phyloP scores from a whole-genome alignment of 345 rosid genomes.

The Cardamine resedifolia region DNA sequence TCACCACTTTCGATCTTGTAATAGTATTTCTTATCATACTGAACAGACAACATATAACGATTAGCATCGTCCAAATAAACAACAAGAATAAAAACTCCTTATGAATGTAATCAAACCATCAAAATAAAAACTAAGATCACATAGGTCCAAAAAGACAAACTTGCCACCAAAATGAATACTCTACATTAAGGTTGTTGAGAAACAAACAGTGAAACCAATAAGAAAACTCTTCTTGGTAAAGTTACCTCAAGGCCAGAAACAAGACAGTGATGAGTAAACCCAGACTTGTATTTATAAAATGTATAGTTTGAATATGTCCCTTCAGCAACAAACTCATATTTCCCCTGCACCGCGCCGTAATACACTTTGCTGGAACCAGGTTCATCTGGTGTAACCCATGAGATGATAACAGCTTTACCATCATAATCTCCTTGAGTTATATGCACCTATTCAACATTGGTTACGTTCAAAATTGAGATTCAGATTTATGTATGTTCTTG shows the following conservation, averaged over 20 bases:
- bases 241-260: slow-evolving; percentile 75
- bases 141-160: neutral
- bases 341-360: slow-evolving; percentile 54
- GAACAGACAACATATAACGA: slow-evolving; percentile 2
- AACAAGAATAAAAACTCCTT: neutral
- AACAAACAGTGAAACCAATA: neutral
- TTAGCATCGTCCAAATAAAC: neutral
- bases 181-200: too few relatives aligned
- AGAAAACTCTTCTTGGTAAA: neutral
- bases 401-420: slow-evolving; percentile 81
- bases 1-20: slow-evolving; percentile 77
- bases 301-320: slow-evolving; percentile 68
- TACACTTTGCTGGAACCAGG: slow-evolving; percentile 60
- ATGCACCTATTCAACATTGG: slow-evolving; percentile 38
- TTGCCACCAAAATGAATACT: neutral
- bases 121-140: neutral
- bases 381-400: slow-evolving; percentile 83
- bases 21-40: slow-evolving; percentile 85
- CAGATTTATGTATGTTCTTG: neutral
- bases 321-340: slow-evolving; percentile 54
- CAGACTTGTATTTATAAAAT: slow-evolving; percentile 75
- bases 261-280: slow-evolving; percentile 81
- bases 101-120: neutral
- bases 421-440: slow-evolving; percentile 94
- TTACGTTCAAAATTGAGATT: neutral